Evolutionary conservation across 2,329 filamentous ascomycete species (phyloP).

Genomic region (Metarhizium humberi): DNA sequence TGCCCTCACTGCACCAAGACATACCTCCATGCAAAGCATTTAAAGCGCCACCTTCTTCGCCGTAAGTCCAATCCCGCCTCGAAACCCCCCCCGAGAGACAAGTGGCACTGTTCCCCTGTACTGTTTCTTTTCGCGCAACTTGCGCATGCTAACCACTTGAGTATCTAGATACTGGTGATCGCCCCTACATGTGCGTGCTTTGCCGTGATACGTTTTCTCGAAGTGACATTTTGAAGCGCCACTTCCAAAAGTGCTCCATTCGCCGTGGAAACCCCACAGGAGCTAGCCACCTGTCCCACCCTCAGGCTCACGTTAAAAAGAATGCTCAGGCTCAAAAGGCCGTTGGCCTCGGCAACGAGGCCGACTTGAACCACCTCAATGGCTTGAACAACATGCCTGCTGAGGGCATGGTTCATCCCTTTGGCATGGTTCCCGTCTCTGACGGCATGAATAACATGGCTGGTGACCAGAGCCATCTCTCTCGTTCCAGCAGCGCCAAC

Average conservation of each 20-base stretch:
- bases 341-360: slow-evolving; percentile 41
- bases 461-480: slow-evolving; percentile 53
- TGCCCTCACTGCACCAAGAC: slow-evolving; percentile 98
- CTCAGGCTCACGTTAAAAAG: slow-evolving; percentile 82
- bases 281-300: slow-evolving; percentile 88
- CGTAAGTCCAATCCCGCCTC: slow-evolving; percentile 55
- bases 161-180: slow-evolving; percentile 79
- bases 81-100: background rate
- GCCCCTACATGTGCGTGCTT: slow-evolving; percentile 95
- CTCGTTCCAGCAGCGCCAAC: slow-evolving; percentile 47
- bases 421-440: slow-evolving; percentile 45
- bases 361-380: slow-evolving; percentile 50
- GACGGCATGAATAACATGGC: slow-evolving; percentile 51
- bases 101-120: background rate
- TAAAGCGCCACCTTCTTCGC: slow-evolving; percentile 91
- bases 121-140: slow-evolving; percentile 14
- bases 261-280: slow-evolving; percentile 92
- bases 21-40: slow-evolving; percentile 92
- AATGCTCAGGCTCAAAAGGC: slow-evolving; percentile 51
- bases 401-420: slow-evolving; percentile 49
- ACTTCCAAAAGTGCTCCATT: slow-evolving; percentile 98
- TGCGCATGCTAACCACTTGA: slow-evolving; percentile 17
- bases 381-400: slow-evolving; percentile 48
- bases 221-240: slow-evolving; percentile 95
- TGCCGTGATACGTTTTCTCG: slow-evolving; percentile 97